Evolutionary conservation across 2,329 filamentous ascomycete genomes (phyloP), one percentile per base, ranked within the genome.

Genomic region (Rutstroemia sp.): DNA sequence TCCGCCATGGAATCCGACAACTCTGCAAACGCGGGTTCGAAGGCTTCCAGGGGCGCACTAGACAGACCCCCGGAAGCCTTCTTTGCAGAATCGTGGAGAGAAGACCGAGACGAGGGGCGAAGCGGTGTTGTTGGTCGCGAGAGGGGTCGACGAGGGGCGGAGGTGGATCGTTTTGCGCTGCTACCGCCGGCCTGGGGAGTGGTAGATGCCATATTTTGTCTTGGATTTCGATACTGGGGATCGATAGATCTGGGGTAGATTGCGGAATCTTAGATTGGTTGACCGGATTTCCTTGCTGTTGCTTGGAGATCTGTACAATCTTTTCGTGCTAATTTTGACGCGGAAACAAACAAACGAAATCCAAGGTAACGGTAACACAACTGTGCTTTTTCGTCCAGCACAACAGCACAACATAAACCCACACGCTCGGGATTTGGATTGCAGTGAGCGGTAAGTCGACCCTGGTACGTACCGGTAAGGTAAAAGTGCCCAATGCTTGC

Each of bases 1-100:
- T 97, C 94, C 23, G 91, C 90, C 83, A 97, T 92, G 58, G 88
- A 87, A 71, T 99, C 94, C 9, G 90, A 88, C 2, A 99, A 79
- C 74, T 99, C 94, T 14, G 90, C 90, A 71, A 99, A 97, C 14
- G 88, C 87, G 0, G 91, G 90, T 70, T 97, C 92, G 57, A 97
- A 85, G 2, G 80, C 75, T 64, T 92, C 90, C 59, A 97, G 82
- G 0, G 91, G 90, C 58, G 86, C 84, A 4, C 80, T 73, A 4
- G 77, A 74, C 47, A 80, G 78, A 38, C 76, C 71, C 50, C 77
- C 75, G 62, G 80, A 68, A 70, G 75, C 72, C 62, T 75, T 74
- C 54, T 79, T 80, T 51, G 81, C 80, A 48, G 86, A 89, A 59
- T 91, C 88, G 51, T 64, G 89, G 61, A 96, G 83, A 12, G 91